phyloP scores from a whole-genome alignment of 2,329 filamentous ascomycete species.

The Ilyonectria destructans region DNA sequence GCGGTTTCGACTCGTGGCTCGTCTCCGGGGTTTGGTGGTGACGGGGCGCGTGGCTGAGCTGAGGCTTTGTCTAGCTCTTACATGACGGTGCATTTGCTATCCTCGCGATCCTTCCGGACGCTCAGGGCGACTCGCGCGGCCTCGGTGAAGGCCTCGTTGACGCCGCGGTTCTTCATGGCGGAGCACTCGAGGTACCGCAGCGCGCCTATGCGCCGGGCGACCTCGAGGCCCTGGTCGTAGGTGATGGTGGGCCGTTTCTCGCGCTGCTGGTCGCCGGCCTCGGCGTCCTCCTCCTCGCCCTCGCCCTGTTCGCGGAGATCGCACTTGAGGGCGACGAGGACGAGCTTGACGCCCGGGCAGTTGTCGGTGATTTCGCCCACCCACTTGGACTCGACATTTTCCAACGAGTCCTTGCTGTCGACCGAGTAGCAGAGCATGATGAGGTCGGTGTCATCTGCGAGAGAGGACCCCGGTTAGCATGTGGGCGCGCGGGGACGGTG shows the following conservation, averaged over 20 bases:
- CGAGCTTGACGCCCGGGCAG: slow-evolving; percentile 94
- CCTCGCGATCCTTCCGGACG: slow-evolving; percentile 77
- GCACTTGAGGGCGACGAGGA: slow-evolving; percentile 96
- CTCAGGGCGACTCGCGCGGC: slow-evolving; percentile 93
- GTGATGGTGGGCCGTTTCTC: slow-evolving; percentile 84
- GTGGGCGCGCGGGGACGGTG: neutral
- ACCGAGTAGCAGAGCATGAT: slow-evolving; percentile 99
- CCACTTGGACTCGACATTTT: slow-evolving; percentile 99
- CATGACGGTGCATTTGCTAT: slow-evolving; percentile 75
- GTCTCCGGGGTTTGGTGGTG: slow-evolving; percentile 26
- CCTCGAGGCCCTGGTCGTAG: slow-evolving; percentile 92
- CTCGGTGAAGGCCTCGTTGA: slow-evolving; percentile 99
- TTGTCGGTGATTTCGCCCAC: slow-evolving; percentile 98
- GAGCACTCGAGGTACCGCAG: slow-evolving; percentile 98
- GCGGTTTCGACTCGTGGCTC: slow-evolving; percentile 26
- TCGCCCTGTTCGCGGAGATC: slow-evolving; percentile 86
- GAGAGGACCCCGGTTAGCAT: slow-evolving; percentile 21
- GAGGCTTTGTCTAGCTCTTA: slow-evolving; percentile 52
- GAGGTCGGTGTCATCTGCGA: slow-evolving; percentile 86
- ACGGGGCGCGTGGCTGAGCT: slow-evolving; percentile 25
- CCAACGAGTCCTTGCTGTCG: slow-evolving; percentile 95
- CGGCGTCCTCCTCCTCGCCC: slow-evolving; percentile 78
- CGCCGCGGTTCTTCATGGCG: slow-evolving; percentile 96
- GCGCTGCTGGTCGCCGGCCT: slow-evolving; percentile 54
- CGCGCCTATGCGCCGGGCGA: slow-evolving; percentile 92